Conservation (phyloP, 192 early-diverging fungal species). For the Spinellus fusiger region DNA sequence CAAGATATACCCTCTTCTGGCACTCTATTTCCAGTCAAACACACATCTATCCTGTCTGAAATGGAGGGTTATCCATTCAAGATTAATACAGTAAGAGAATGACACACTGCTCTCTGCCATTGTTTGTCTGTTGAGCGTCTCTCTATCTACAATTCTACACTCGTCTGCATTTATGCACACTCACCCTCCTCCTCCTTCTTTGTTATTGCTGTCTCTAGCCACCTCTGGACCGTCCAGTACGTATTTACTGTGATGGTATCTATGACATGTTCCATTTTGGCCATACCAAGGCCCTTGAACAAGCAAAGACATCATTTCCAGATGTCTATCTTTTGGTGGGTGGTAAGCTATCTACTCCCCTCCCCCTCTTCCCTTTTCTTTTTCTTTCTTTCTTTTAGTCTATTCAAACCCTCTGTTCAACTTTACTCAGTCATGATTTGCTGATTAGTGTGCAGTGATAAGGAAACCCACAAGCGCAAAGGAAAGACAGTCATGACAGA, state of each 20-base stretch:
- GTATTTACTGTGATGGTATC: conserved; percentile 71
- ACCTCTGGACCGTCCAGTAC: conserved; percentile 57
- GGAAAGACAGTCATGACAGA: conserved; percentile 82
- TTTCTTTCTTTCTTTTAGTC: not conserved
- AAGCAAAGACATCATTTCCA: conserved; percentile 74
- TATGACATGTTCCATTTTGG: conserved; percentile 82
- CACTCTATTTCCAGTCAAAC: no score
- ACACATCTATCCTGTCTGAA: no score
- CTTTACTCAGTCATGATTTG: not conserved
- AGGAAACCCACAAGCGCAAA: conserved; percentile 70
- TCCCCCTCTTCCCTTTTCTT: no score
- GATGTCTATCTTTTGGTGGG: conserved; percentile 70
- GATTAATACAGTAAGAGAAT: not conserved
- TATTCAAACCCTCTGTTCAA: not conserved
- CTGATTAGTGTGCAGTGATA: conserved; percentile 61
- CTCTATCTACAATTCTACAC: no score
- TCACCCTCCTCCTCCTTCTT: no score
- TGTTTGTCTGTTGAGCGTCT: not conserved
- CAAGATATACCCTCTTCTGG: no score
- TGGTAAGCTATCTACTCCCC: no score
- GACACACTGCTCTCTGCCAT: not conserved
- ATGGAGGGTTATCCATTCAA: not conserved
- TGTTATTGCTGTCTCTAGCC: conserved; percentile 21
- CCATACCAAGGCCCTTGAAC: conserved; percentile 69
- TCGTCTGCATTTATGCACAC: no score